Evolutionary conservation across 78 protist species (phyloP).

Genomic region (Parvularia atlantis): DNA sequence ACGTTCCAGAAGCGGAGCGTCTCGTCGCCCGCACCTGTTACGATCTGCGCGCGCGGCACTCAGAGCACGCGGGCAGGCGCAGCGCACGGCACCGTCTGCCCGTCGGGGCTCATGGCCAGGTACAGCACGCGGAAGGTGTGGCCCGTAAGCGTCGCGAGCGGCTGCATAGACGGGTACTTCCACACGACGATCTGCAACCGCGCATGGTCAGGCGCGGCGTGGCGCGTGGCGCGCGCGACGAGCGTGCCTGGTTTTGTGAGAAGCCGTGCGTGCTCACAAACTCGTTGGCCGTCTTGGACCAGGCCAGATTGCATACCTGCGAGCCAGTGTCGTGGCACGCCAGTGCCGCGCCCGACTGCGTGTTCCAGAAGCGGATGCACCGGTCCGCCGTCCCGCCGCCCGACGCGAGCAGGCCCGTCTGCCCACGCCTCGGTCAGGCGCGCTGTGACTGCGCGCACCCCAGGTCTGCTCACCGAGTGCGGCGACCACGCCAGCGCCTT

Average conservation of each 20-base stretch:
- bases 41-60: too few relatives aligned
- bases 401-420: constrained; percentile 80
- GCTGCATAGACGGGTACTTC: constrained; percentile 82
- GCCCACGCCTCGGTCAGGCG: not conserved
- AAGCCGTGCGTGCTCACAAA: constrained; percentile 95
- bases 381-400: constrained; percentile 99
- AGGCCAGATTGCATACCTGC: constrained; percentile 73
- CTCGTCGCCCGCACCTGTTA: constrained; percentile 97
- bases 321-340: constrained; percentile 69
- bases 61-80: too few relatives aligned
- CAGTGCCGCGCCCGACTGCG: constrained; percentile 52
- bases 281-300: constrained; percentile 81
- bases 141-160: constrained; percentile 71
- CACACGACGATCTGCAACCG: constrained; percentile 87
- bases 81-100: constrained; percentile 10
- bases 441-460: not conserved
- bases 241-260: constrained; percentile 90
- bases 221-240: constrained; percentile 51
- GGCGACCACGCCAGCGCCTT: constrained; percentile 99
- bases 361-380: constrained; percentile 88
- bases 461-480: constrained; percentile 23
- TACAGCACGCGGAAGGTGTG: constrained; percentile 82
- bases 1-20: constrained; percentile 96
- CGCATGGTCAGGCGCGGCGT: constrained; percentile 63
- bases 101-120: constrained; percentile 84